Evolutionary conservation across 1,284 basidiomycete species (phyloP), one percentile per base, ranked within the genome.

Genomic region (Sporisorium graminicola): DNA sequence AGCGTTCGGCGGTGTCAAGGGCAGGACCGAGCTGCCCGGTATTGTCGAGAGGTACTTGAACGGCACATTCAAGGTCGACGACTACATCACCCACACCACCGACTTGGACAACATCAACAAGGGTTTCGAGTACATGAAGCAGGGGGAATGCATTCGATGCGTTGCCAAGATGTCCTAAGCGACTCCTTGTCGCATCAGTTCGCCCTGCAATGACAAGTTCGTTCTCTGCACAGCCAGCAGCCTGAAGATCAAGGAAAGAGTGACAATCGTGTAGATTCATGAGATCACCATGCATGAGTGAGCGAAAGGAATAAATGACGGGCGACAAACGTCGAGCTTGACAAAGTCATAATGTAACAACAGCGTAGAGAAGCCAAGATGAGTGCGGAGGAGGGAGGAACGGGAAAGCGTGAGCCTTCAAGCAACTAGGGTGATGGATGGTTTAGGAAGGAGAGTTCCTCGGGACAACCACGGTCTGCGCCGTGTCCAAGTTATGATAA

Each of bases 1-100:
- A 47, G 97, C 97, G 0, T 99, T 99, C 81, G 97, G 97, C 77
- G 97, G 97, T 73, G 95, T 99, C 78, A 99, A 98, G 88, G 97
- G 96, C 47, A 91, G 96, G 65, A 94, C 95, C 42, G 95, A 98
- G 87, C 67, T 81, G 59, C 82, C 83, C 6, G 84, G 82, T 26
- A 51, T 85, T 29, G 78, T 83, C 6, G 76, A 85, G 6, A 74
- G 86, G 46, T 86, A 86, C 65, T 58, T 86, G 58, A 69, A 80
- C 29, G 81, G 81, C 58, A 79, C 81, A 37, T 85, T 87, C 65
- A 80, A 80, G 64, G 82, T 87, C 49, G 86, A 87, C 69, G 86
- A 86, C 52, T 87, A 86, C 73, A 85, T 87, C 44, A 87, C 86
- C 10, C 86, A 87, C 81, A 77, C 74, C 24, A 79, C 81, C 16